phyloP scores from a whole-genome alignment of 2,329 filamentous ascomycete genomes.

The Fusarium sp. region DNA sequence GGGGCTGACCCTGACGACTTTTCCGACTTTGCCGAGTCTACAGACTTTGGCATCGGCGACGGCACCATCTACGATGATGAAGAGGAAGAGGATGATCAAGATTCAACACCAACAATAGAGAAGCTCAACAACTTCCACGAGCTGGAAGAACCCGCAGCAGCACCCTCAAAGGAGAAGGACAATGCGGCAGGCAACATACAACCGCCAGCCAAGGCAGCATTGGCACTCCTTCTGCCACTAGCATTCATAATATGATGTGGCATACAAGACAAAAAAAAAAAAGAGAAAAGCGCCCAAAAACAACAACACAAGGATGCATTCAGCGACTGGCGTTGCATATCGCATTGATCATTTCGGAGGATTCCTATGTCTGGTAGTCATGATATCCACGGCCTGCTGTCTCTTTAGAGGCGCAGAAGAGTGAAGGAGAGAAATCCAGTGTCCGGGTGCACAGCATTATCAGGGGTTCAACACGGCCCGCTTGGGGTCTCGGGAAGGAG shows the following conservation, averaged over 20 bases:
- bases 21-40: conserved; percentile 18
- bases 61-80: not conserved
- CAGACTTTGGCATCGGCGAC: conserved; percentile 7
- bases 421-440: not conserved
- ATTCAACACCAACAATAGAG: not conserved
- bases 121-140: conserved; percentile 19
- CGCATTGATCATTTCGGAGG: not conserved
- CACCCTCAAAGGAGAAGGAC: conserved; percentile 14
- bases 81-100: not conserved
- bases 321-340: conserved; percentile 27
- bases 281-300: not conserved
- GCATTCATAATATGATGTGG: conserved; percentile 20
- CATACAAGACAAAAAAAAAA: not conserved
- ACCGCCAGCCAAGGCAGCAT: conserved; percentile 8
- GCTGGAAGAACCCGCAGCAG: conserved; percentile 11
- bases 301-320: conserved; percentile 7
- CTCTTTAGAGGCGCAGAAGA: not conserved
- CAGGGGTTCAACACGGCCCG: conserved; percentile 3
- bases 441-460: conserved; percentile 7
- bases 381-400: conserved; percentile 15
- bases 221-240: conserved; percentile 29
- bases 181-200: conserved; percentile 8
- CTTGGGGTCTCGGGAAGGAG: not conserved
- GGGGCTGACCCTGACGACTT: not conserved
- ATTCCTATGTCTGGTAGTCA: conserved; percentile 20